Conservation (phyloP, 1,284 basidiomycete species). For the Rhodotorula sp. region DNA sequence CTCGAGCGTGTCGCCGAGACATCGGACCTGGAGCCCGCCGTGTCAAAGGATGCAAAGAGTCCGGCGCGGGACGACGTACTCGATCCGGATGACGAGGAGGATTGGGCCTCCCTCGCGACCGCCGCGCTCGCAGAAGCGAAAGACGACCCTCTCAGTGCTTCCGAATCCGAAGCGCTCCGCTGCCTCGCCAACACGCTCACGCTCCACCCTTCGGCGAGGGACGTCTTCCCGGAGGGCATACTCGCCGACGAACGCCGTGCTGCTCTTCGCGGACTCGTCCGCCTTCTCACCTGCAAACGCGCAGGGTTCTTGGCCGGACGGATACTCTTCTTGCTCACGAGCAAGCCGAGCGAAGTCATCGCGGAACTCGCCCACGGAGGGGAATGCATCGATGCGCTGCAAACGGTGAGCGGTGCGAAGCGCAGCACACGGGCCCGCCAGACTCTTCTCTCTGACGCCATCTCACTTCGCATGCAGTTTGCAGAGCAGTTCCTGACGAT, state of each 20-base stretch:
- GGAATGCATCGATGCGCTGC: slow-evolving; percentile 12
- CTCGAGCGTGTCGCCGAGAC: slow-evolving; percentile 15
- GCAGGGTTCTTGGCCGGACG: slow-evolving; percentile 33
- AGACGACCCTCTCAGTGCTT: slow-evolving; percentile 13
- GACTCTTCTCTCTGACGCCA: background rate
- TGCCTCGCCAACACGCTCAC: slow-evolving; percentile 39
- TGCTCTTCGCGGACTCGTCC: slow-evolving; percentile 21
- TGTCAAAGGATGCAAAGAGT: background rate
- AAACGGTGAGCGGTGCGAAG: slow-evolving; percentile 5
- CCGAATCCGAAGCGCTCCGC: slow-evolving; percentile 35
- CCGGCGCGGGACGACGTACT: background rate
- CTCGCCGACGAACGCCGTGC: slow-evolving; percentile 13
- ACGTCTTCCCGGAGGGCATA: slow-evolving; percentile 31
- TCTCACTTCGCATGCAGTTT: slow-evolving; percentile 9
- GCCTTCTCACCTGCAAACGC: slow-evolving; percentile 14
- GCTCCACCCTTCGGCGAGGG: slow-evolving; percentile 35
- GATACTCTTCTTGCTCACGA: slow-evolving; percentile 38
- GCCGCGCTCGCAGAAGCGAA: slow-evolving; percentile 5
- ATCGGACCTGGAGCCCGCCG: background rate
- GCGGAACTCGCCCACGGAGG: slow-evolving; percentile 18
- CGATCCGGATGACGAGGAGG: slow-evolving; percentile 6
- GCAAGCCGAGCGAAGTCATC: slow-evolving; percentile 32
- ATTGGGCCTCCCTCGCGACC: background rate
- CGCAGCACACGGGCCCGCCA: fast-evolving
- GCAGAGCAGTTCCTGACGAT: slow-evolving; percentile 20